A percentile compares a stretch with the other conserved stretches of the same genome.
These are phyloP conservation scores for Phylloporus sp. DNA, from an alignment of 768 basidiomycete genomes.

Conservation along the genomic window DNA sequence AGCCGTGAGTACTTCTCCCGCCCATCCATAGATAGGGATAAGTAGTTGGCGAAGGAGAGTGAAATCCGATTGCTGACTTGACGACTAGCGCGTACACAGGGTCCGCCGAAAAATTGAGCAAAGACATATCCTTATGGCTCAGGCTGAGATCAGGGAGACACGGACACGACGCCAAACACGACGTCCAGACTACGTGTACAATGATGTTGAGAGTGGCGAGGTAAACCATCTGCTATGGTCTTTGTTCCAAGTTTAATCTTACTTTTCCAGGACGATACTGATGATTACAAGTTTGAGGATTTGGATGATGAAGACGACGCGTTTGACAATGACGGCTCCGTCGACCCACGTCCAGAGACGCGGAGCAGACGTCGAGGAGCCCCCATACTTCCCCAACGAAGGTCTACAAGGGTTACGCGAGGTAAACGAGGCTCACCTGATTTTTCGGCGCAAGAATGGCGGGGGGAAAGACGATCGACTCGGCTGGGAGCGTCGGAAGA, in stretches of 20 bases:
- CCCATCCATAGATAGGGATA: conserved; percentile 8
- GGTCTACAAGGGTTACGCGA: conserved; percentile 50
- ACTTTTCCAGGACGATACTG: conserved; percentile 49
- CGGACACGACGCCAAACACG: conserved; percentile 70
- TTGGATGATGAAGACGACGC: conserved; percentile 64
- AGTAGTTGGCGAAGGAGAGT: conserved; percentile 10
- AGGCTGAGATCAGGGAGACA: conserved; percentile 76
- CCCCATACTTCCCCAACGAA: conserved; percentile 39
- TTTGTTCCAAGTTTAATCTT: conserved; percentile 18
- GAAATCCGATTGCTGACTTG: conserved; percentile 21
- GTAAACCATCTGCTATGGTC: conserved; percentile 14
- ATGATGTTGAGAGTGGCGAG: conserved; percentile 64
- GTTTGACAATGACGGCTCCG: conserved; percentile 38
- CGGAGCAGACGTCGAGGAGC: conserved; percentile 40
- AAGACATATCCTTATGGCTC: conserved; percentile 57
- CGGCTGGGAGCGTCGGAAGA: conserved; percentile 60
- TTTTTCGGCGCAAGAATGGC: conserved; percentile 57
- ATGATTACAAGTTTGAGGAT: conserved; percentile 64
- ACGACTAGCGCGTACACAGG: conserved; percentile 63
- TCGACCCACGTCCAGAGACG: conserved; percentile 40
- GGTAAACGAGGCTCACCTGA: conserved; percentile 51
- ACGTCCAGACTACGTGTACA: conserved; percentile 80
- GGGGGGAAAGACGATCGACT: conserved; percentile 69
- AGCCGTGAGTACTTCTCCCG: conserved; percentile 48
- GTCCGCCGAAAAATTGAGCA: conserved; percentile 69